Percentiles rank a stretch among this genome's conserved stretches.
phyloP scores from a whole-genome alignment of 805 yeast species.

The Saccharomycopsis malanga region DNA sequence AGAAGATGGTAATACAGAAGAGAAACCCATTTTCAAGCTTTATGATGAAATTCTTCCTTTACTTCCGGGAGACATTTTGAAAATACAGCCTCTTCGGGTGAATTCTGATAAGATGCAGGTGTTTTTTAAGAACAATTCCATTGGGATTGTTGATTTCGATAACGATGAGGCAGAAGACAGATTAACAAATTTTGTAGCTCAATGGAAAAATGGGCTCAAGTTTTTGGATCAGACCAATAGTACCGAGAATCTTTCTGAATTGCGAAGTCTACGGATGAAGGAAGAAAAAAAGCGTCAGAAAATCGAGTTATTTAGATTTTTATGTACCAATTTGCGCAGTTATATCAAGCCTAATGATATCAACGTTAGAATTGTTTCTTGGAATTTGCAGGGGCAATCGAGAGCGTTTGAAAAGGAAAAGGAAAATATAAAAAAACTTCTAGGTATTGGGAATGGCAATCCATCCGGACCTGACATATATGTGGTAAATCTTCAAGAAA shows the following conservation, averaged over 20 bases:
- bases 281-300: conserved; percentile 19
- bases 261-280: conserved; percentile 1
- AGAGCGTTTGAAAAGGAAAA: conserved; percentile 15
- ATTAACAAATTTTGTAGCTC: conserved; percentile 26
- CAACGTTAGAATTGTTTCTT: conserved; percentile 30
- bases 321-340: conserved; percentile 12
- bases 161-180: conserved; percentile 17
- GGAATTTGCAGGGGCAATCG: conserved; percentile 35
- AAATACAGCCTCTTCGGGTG: conserved; percentile 19
- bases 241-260: background rate
- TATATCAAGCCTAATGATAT: conserved; percentile 20
- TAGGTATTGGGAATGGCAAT: conserved; percentile 16
- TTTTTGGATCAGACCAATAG: conserved; percentile 22
- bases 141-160: conserved; percentile 16
- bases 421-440: conserved; percentile 20
- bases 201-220: conserved; percentile 27
- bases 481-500: conserved; percentile 43
- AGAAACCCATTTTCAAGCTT: background rate
- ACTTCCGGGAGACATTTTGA: conserved; percentile 10
- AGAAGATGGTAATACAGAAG: background rate
- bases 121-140: conserved; percentile 5
- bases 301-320: conserved; percentile 18
- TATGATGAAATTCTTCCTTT: conserved; percentile 13
- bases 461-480: conserved; percentile 30
- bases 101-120: conserved; percentile 20